Conservation (phyloP, 2,329 filamentous ascomycete species). For the Teratosphaeria zuluensis region DNA sequence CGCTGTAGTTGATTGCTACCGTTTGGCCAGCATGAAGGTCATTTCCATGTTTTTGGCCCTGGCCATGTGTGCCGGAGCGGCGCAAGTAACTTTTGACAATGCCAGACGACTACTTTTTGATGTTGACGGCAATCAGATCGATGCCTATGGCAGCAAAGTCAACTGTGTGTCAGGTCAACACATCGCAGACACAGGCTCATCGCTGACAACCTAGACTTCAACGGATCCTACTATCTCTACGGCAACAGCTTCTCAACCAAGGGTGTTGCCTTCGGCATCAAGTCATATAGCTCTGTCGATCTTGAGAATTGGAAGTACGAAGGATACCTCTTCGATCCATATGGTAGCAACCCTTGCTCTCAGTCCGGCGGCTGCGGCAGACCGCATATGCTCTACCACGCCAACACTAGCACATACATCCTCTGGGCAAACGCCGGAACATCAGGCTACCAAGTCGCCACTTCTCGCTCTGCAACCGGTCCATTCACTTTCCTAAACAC, state of each 20-base stretch:
- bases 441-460: constrained; percentile 14
- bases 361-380: constrained; percentile 13
- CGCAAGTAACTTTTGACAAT: constrained; percentile 14
- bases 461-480: constrained; percentile 12
- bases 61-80: not conserved
- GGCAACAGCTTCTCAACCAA: constrained; percentile 17
- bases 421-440: constrained; percentile 19
- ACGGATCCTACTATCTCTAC: constrained; percentile 17
- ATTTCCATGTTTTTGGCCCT: not conserved
- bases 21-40: not conserved
- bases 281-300: constrained; percentile 16
- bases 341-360: constrained; percentile 4
- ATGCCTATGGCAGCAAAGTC: constrained; percentile 1
- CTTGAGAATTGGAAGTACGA: constrained; percentile 15
- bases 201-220: constrained; percentile 7
- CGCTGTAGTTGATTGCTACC: not conserved
- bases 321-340: constrained; percentile 15
- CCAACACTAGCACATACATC: constrained; percentile 10
- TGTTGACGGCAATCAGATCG: constrained; percentile 15
- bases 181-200: not conserved
- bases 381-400: constrained; percentile 18
- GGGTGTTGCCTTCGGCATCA: constrained; percentile 15
- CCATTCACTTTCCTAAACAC: constrained; percentile 10
- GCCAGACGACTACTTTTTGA: constrained; percentile 15
- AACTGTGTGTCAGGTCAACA: not conserved